Conservation (phyloP, 176 grass and related monocot species). For the Zizania latifolia region DNA sequence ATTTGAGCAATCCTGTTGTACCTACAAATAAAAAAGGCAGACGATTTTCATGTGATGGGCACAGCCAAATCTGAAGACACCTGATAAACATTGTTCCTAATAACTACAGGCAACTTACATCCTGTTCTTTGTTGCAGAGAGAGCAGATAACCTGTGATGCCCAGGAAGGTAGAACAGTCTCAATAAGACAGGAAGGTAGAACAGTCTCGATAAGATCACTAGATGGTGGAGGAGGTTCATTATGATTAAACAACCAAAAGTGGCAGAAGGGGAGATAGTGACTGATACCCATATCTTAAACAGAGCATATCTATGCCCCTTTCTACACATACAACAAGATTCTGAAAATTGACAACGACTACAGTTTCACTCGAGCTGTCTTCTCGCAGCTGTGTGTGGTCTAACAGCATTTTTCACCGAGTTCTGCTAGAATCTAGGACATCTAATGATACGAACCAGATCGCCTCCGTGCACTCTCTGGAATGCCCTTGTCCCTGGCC, state of each 20-base stretch:
- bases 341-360: neutral
- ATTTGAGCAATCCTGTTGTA: slow-evolving; percentile 51
- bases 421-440: neutral
- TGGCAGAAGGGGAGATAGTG: neutral
- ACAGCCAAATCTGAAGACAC: neutral
- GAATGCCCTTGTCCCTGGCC: too few relatives aligned
- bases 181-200: neutral
- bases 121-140: slow-evolving; percentile 68
- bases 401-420: neutral
- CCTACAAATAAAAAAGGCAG: slow-evolving; percentile 16
- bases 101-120: slow-evolving; percentile 40
- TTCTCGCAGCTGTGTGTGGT: neutral
- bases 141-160: slow-evolving; percentile 74
- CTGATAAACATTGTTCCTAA: neutral
- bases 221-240: neutral
- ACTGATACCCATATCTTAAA: neutral
- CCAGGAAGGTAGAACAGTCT: neutral
- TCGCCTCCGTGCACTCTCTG: too few relatives aligned
- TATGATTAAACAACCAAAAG: slow-evolving; percentile 5
- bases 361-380: neutral
- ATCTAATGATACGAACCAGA: too few relatives aligned
- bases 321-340: neutral
- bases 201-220: neutral
- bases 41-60: neutral
- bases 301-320: neutral